Percentiles rank a stretch among this genome's conserved stretches.
These are phyloP conservation scores for Candida ascalaphidarum DNA, from an alignment of 805 yeast species.

Conservation along the genomic window DNA sequence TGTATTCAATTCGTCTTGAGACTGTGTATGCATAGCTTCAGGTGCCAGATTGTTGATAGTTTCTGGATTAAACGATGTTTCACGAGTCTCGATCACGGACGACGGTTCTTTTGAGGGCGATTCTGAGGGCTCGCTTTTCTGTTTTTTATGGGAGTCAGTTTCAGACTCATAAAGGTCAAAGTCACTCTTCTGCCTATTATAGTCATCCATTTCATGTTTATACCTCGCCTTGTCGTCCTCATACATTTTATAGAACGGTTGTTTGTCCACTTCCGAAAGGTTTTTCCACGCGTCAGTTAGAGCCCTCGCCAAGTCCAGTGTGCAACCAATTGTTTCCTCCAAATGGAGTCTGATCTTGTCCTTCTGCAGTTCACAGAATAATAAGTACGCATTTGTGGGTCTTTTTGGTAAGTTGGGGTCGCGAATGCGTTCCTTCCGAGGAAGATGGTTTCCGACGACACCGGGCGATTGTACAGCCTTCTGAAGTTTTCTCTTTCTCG, in stretches of 20 bases:
- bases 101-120: too few species aligned
- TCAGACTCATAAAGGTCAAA: too few species aligned
- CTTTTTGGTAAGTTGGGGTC: constrained; percentile 85
- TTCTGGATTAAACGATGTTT: too few species aligned
- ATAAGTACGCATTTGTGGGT: constrained; percentile 83
- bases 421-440: constrained; percentile 35
- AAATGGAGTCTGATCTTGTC: constrained; percentile 57
- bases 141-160: too few species aligned
- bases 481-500: constrained; percentile 11
- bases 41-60: too few species aligned
- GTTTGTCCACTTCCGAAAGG: constrained; percentile 58
- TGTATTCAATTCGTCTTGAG: too few species aligned
- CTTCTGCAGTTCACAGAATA: constrained; percentile 81
- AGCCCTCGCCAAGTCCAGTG: constrained; percentile 62
- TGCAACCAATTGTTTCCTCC: constrained; percentile 42
- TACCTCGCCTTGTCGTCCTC: constrained; percentile 76
- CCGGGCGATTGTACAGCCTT: constrained; percentile 2
- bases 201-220: constrained; percentile 58
- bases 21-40: too few species aligned
- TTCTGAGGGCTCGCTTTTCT: too few species aligned
- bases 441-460: constrained; percentile 3
- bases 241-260: constrained; percentile 66
- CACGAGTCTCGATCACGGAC: too few species aligned
- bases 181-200: constrained; percentile 20
- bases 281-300: constrained; percentile 83